Evolutionary conservation across 106 monocot species (phyloP).

Genomic region (Dendrobium chrysotoxum): DNA sequence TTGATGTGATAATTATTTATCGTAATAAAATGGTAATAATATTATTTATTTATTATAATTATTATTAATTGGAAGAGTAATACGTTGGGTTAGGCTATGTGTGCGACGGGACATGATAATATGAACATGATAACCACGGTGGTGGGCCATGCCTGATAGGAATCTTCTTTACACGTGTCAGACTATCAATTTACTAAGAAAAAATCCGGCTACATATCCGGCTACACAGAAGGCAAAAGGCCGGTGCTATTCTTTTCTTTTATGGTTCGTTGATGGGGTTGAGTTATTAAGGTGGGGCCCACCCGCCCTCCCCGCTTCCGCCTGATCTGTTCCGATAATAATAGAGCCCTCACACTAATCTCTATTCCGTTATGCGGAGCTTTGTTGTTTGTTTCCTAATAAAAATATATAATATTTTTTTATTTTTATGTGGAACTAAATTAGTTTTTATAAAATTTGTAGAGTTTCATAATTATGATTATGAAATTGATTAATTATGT

Average conservation of each 20-base stretch:
- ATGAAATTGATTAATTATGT: too few relatives aligned
- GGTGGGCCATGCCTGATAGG: not conserved
- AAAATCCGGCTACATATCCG: not conserved
- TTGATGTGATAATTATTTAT: too few relatives aligned
- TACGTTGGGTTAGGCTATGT: slow-evolving; percentile 1
- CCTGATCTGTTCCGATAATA: not conserved
- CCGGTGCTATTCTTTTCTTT: not conserved
- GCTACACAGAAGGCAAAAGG: not conserved
- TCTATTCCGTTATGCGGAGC: not conserved
- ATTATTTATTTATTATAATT: not conserved
- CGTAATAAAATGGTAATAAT: not conserved
- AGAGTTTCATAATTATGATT: too few relatives aligned
- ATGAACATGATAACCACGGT: not conserved
- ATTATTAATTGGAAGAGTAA: not conserved
- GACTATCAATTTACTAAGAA: not conserved
- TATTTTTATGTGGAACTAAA: too few relatives aligned
- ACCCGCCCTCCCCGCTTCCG: not conserved
- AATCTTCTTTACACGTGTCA: slow-evolving; percentile 2
- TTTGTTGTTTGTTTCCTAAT: too few relatives aligned
- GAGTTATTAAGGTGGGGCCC: not conserved
- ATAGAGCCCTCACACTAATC: not conserved
- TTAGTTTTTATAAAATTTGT: too few relatives aligned
- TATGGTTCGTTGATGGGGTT: not conserved
- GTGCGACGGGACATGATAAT: not conserved
- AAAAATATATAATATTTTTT: too few relatives aligned